Evolutionary conservation across 1,139 yeast species (phyloP).

Genomic region (Saccharomyces pastorianus): DNA sequence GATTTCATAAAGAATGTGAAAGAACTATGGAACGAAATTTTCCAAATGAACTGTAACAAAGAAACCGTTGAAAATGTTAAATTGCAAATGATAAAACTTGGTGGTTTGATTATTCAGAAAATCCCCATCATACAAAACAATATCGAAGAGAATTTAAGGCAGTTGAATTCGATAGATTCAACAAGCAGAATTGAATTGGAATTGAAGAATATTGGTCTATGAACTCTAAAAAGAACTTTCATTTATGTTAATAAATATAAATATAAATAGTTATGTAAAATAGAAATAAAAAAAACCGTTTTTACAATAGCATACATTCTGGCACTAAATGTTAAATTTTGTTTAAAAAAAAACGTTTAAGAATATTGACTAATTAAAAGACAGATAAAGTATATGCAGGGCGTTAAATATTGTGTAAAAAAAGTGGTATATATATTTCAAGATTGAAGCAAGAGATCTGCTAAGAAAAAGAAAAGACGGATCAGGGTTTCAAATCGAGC

Average conservation of each 20-base stretch:
- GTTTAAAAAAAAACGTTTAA: too few species aligned
- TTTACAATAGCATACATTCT: not conserved
- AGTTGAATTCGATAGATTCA: constrained; percentile 27
- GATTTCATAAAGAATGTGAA: constrained; percentile 10
- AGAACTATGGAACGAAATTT: constrained; percentile 29
- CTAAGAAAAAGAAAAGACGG: too few species aligned
- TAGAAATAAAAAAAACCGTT: not conserved
- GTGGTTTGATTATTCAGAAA: constrained; percentile 23
- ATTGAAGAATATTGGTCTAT: constrained; percentile 26
- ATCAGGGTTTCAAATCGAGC: constrained; percentile 6
- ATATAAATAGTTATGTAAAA: not conserved
- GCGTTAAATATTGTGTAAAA: constrained; percentile 31
- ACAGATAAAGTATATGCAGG: not conserved
- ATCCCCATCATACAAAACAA: constrained; percentile 9
- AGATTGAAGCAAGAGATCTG: too few species aligned
- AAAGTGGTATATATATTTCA: not conserved
- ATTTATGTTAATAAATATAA: too few species aligned
- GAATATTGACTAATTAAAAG: not conserved
- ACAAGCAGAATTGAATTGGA: constrained; percentile 37
- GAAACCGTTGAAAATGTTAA: constrained; percentile 58
- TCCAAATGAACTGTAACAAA: constrained; percentile 34
- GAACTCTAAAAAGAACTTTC: not conserved
- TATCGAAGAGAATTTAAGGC: constrained; percentile 28
- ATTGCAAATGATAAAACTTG: constrained; percentile 41
- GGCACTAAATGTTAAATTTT: not conserved